Percentiles rank a stretch among this genome's conserved stretches.
These are phyloP conservation scores for Halenospora varia DNA, from an alignment of 495 filamentous ascomycete genomes.

Conservation along the genomic window DNA sequence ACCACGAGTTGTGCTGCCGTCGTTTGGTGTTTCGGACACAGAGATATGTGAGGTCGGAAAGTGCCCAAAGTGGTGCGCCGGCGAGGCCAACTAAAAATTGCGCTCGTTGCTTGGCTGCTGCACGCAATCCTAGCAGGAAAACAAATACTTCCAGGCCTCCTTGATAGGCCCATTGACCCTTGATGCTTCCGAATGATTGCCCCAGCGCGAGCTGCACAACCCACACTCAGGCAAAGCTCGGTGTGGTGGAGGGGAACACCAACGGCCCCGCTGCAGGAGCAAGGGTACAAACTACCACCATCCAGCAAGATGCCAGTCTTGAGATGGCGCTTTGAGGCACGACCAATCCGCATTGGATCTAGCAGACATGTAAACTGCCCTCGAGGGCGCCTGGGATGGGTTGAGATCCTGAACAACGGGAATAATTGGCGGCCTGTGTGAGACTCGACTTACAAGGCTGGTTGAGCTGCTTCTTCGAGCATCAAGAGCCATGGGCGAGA, in stretches of 20 bases:
- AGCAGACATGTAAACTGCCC: not conserved
- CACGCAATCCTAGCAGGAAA: not conserved
- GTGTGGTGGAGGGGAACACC: not conserved
- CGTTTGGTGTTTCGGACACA: not conserved
- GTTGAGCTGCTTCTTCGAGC: no score
- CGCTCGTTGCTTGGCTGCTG: no score
- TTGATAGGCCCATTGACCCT: not conserved
- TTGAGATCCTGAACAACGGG: not conserved
- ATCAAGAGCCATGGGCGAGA: not conserved
- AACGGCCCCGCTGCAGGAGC: not conserved
- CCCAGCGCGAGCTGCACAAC: not conserved
- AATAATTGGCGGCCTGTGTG: not conserved
- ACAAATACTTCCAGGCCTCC: not conserved
- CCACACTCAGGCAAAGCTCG: not conserved
- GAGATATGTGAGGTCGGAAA: not conserved
- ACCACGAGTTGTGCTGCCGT: not conserved
- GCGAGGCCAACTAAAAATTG: not conserved
- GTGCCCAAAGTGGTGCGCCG: not conserved
- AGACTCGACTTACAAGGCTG: no score
- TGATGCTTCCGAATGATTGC: not conserved
- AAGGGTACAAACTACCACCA: not conserved
- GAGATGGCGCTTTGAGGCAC: not conserved
- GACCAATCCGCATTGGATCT: not conserved
- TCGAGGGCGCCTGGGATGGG: not conserved
- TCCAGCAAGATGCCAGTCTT: not conserved